Percentiles rank a stretch among this genome's conserved stretches.
These are phyloP conservation scores for Secale cereale DNA, from an alignment of 176 grass and related monocot species.

Conservation along the genomic window DNA sequence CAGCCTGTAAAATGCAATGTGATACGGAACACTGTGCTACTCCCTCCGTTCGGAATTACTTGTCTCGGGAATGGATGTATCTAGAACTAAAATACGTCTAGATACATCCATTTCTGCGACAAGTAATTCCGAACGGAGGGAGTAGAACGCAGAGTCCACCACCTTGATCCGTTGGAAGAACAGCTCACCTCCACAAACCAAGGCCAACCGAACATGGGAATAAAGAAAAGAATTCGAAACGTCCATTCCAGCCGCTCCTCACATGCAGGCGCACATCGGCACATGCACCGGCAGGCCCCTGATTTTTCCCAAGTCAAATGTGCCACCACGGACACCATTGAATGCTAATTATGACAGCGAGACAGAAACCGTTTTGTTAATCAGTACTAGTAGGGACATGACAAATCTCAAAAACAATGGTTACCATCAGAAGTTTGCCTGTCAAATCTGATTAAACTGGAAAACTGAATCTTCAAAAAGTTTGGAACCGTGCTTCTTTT, in stretches of 20 bases:
- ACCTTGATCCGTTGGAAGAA: background rate
- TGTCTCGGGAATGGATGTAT: no score
- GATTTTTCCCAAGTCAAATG: conserved; percentile 33
- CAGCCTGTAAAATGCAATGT: background rate
- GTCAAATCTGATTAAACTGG: background rate
- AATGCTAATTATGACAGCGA: conserved; percentile 2
- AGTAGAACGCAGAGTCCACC: conserved; percentile 10
- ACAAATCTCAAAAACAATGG: background rate
- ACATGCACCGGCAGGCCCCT: background rate
- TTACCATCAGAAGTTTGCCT: background rate
- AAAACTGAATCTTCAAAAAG: background rate
- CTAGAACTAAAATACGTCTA: no score
- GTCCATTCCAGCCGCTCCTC: conserved; percentile 14
- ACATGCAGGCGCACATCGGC: conserved; percentile 15
- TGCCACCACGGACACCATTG: background rate
- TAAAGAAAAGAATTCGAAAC: conserved; percentile 16
- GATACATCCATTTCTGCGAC: no score
- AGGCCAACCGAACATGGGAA: background rate
- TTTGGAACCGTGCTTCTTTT: background rate
- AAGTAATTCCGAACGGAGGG: no score
- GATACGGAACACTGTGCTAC: background rate
- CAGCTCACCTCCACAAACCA: conserved; percentile 24
- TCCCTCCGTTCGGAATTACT: no score
- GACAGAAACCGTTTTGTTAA: background rate
- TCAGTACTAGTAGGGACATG: background rate